These are phyloP conservation scores for Lumnitzera littorea DNA, from an alignment of 345 rosid genomes.

Conservation along the genomic window DNA sequence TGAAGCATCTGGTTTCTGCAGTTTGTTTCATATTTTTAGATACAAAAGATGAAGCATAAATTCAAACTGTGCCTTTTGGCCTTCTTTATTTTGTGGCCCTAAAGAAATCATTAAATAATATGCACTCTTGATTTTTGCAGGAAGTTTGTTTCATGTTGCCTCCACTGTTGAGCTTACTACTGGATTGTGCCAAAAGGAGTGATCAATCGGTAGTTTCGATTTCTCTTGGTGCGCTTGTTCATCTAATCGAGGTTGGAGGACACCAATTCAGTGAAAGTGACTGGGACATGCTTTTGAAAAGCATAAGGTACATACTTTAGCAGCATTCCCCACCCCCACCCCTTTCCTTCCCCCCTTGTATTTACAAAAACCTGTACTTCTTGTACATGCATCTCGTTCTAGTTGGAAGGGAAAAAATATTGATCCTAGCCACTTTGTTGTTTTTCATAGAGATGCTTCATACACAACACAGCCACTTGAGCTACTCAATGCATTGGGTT, in stretches of 20 bases:
- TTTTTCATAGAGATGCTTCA: conserved; percentile 71
- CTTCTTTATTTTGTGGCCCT: too few relatives aligned
- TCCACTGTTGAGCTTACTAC: conserved; percentile 79
- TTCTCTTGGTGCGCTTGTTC: conserved; percentile 89
- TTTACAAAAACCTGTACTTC: neutral
- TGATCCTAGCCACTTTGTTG: conserved; percentile 10
- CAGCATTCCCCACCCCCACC: neutral
- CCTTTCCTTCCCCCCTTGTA: too few relatives aligned
- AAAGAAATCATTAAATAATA: too few relatives aligned
- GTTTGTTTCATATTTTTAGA: too few relatives aligned
- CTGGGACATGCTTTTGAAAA: conserved; percentile 94
- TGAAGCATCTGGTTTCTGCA: too few relatives aligned
- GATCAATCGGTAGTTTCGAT: conserved; percentile 98
- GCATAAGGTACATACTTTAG: conserved; percentile 64
- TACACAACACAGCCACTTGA: conserved; percentile 97
- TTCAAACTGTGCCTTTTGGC: too few relatives aligned
- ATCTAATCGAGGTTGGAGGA: conserved; percentile 98
- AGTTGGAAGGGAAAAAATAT: neutral
- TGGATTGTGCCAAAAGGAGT: conserved; percentile 93
- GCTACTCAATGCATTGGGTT: conserved; percentile 70
- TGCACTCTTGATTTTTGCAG: conserved; percentile 29
- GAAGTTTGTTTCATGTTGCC: conserved; percentile 99
- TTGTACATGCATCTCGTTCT: neutral
- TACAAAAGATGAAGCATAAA: too few relatives aligned
- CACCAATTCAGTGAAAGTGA: conserved; percentile 91